Percentiles rank a stretch among this genome's conserved stretches.
These are phyloP conservation scores for Termitomyces bulborhizus DNA, from an alignment of 768 basidiomycete genomes.

Conservation along the genomic window DNA sequence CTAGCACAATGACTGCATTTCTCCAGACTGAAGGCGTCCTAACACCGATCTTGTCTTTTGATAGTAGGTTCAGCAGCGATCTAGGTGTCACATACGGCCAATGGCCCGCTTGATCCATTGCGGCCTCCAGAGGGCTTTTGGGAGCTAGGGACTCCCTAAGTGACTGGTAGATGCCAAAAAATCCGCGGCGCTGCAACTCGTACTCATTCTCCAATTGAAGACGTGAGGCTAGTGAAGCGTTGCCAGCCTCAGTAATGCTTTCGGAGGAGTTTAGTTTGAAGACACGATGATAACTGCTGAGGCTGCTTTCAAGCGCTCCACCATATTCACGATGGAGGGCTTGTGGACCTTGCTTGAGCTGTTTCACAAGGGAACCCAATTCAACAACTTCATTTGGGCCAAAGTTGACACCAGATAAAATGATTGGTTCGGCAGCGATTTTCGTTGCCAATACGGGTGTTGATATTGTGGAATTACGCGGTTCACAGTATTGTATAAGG, in stretches of 20 bases:
- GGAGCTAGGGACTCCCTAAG: background rate
- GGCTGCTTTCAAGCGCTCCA: background rate
- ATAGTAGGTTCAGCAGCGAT: background rate
- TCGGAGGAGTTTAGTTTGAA: background rate
- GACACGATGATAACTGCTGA: background rate
- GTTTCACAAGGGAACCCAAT: background rate
- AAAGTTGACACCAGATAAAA: background rate
- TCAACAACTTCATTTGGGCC: background rate
- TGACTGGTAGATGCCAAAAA: background rate
- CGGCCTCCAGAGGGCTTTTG: background rate
- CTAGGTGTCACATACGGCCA: background rate
- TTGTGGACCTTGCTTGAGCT: background rate
- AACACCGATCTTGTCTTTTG: background rate
- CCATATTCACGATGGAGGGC: background rate
- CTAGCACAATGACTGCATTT: background rate
- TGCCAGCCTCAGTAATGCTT: too few relatives aligned
- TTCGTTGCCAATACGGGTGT: background rate
- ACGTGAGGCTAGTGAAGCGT: background rate
- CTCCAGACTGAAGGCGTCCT: background rate
- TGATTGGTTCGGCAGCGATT: background rate
- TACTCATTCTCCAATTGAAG: background rate
- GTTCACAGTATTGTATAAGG: background rate
- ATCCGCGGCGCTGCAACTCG: background rate
- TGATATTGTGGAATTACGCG: background rate
- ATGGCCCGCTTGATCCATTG: background rate